These are phyloP conservation scores for Backusella circina DNA, from an alignment of 192 early-diverging fungal genomes.

Conservation along the genomic window DNA sequence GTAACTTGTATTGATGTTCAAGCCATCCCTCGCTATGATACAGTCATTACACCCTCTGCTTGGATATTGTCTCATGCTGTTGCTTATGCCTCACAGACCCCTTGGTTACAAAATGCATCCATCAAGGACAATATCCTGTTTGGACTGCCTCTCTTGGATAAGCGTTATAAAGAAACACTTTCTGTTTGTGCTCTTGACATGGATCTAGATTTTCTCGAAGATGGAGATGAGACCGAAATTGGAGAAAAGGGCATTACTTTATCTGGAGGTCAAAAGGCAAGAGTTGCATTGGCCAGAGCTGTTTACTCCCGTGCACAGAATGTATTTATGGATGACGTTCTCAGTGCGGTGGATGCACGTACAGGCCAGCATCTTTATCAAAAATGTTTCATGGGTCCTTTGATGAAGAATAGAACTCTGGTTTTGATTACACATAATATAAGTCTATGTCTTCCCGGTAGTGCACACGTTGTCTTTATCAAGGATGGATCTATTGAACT, in stretches of 20 bases:
- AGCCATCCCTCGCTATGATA: background rate
- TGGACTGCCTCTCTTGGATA: slow-evolving; percentile 22
- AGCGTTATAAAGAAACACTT: slow-evolving; percentile 24
- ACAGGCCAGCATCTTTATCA: slow-evolving; percentile 78
- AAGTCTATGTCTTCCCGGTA: slow-evolving; percentile 49
- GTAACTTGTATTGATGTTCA: background rate
- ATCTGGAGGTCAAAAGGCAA: slow-evolving; percentile 85
- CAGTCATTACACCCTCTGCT: background rate
- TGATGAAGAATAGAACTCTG: slow-evolving; percentile 74
- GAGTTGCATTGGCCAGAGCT: slow-evolving; percentile 83
- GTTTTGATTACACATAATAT: slow-evolving; percentile 86
- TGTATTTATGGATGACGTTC: slow-evolving; percentile 81
- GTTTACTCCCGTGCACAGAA: slow-evolving; percentile 67
- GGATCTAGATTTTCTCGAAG: slow-evolving; percentile 77
- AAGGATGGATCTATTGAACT: slow-evolving; percentile 41
- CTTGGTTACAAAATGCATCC: slow-evolving; percentile 70
- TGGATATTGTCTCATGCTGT: slow-evolving; percentile 43
- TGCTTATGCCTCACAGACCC: slow-evolving; percentile 69
- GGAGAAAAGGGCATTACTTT: slow-evolving; percentile 86
- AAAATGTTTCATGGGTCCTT: slow-evolving; percentile 66
- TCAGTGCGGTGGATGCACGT: slow-evolving; percentile 85
- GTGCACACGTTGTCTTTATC: slow-evolving; percentile 49
- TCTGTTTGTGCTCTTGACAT: slow-evolving; percentile 70
- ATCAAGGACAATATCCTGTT: slow-evolving; percentile 73
- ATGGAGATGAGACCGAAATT: slow-evolving; percentile 76